Base-by-base conservation (phyloP, 495 filamentous ascomycete genomes). In the Lophiostoma macrostomum region DNA sequence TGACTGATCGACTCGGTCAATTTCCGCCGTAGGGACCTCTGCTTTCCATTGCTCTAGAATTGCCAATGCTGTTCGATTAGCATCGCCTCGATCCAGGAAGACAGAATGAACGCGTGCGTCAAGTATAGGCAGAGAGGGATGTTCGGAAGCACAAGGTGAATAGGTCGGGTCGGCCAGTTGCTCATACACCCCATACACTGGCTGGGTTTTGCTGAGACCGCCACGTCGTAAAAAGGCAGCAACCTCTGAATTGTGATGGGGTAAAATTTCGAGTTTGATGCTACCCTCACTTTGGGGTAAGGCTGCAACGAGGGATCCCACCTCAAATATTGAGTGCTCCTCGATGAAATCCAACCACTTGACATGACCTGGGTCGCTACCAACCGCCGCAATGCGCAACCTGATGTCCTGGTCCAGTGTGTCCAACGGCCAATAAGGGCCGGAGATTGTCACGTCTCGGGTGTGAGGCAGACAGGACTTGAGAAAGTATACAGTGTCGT, bases 381-480 rank as follows among this genome's bases (percentile, higher is more conserved):
- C 30, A 4, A 35, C 44, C n/a, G 34, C 2, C 7, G 8, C 8
- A 5, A 48, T 13, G 7, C 44, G 44, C 4, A 2, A 3, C 7
- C n/a, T 5, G 29, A 48, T 48, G 16, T 48, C 18, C 29, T 3
- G 14, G 29, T 35, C 25, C 14, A 36, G 22, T 4, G 7, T 22
- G 5, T 48, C 44, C 7, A 48, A 13, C 5, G 44, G 44, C 11
- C 24, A 36, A 19, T 5, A 48, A 13, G 44, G 44, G 4, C 44
- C 44, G 6, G 44, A 48, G 28, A 48, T 36, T 18, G 44, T 22
- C 8, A 36, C 20, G 19, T 48, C 27, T 19, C 36, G 34, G 29
- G 36, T 28, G 24, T 45, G 42, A 28, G 42, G 42, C 16, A 8
- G 8, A 22, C 16, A 22, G 29, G 29, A n/a, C n/a, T n/a, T n/a